A percentile compares a stretch with the other conserved stretches of the same genome.
These are phyloP conservation scores for Podospora pseudoanserina DNA, from an alignment of 495 filamentous ascomycete species.

Conservation along the genomic window DNA sequence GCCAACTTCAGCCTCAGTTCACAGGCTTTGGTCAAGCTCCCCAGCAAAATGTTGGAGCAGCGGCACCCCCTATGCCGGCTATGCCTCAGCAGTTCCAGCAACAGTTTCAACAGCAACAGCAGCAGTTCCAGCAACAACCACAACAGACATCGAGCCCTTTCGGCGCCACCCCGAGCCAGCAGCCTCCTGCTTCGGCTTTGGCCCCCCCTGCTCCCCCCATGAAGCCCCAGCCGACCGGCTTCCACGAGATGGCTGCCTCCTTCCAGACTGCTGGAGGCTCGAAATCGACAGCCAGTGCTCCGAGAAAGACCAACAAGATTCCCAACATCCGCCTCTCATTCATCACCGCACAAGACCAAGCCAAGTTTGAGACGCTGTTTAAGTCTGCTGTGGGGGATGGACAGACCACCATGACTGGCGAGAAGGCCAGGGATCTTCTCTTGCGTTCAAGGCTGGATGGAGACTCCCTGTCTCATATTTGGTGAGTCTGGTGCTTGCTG, in stretches of 20 bases:
- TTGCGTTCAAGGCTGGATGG: slow-evolving; percentile 83
- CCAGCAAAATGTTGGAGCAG: slow-evolving; percentile 47
- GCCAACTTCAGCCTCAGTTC: slow-evolving; percentile 55
- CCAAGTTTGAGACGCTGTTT: slow-evolving; percentile 97
- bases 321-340: slow-evolving; percentile 96
- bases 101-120: slow-evolving; percentile 39
- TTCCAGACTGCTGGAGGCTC: slow-evolving; percentile 61
- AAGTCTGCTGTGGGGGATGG: slow-evolving; percentile 85
- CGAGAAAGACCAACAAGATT: slow-evolving; percentile 59
- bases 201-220: slow-evolving; percentile 42
- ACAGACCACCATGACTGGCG: slow-evolving; percentile 83
- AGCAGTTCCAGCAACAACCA: slow-evolving; percentile 38
- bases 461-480: slow-evolving; percentile 79
- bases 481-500: slow-evolving; percentile 47
- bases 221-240: slow-evolving; percentile 70
- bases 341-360: slow-evolving; percentile 91
- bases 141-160: slow-evolving; percentile 42
- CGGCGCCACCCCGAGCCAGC: slow-evolving; percentile 31
- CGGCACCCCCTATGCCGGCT: slow-evolving; percentile 52
- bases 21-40: slow-evolving; percentile 51
- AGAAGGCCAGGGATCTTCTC: slow-evolving; percentile 84
- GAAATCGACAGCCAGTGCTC: slow-evolving; percentile 47
- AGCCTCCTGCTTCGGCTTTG: slow-evolving; percentile 30
- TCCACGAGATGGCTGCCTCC: slow-evolving; percentile 79
- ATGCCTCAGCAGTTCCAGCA: slow-evolving; percentile 52